Evolutionary conservation across 805 yeast genomes (phyloP), one percentile per base, ranked within the genome.

Genomic region (Candida saitoana): DNA sequence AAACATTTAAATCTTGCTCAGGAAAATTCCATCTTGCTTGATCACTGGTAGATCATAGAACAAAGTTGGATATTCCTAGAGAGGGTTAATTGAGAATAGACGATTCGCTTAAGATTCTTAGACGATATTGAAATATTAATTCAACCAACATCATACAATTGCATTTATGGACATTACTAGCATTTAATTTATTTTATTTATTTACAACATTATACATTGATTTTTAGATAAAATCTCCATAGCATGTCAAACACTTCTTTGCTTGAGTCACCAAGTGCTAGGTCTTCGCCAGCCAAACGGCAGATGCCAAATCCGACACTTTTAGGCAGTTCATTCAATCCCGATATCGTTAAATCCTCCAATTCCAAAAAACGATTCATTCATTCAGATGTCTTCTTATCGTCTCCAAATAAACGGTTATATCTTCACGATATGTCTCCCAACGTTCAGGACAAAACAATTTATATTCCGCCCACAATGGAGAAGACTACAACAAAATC

Each of bases 361-460:
- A 36, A 36, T 24, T 20, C 31, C 15, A n/a, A 25, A 9, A 36
- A 36, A 24, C 38, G 38, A 14, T 20, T 36, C 12, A 36, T 36
- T n/a, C 38, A 24, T 17, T 22, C 38, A 4, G 38, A 36, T 17
- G 15, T 22, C 14, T 36, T 36, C 25, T 24, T 36, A n/a, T 20
- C 30, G 11, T 39, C 43, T 2, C 45, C 64, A 14, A 46, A 49
- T 18, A 63, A 59, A 45, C 45, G 69, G 40, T 47, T 52, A 18
- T 55, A 55, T 39, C 50, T 65, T 35, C 66, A 60, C 39, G 58
- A 49, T 41, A 60, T 65, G 66, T 62, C 68, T 48, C 69, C 71
- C 30, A 65, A 65, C 43, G 67, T 64, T 9, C 33, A 59, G 11
- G 50, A 56, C 18, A 55, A 51, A 41, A 55, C 62, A 8, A 50